Percentiles rank a stretch among this genome's conserved stretches.
These are phyloP conservation scores for Umbelopsis sp. DNA, from an alignment of 371 early-diverging fungal species.

Conservation along the genomic window DNA sequence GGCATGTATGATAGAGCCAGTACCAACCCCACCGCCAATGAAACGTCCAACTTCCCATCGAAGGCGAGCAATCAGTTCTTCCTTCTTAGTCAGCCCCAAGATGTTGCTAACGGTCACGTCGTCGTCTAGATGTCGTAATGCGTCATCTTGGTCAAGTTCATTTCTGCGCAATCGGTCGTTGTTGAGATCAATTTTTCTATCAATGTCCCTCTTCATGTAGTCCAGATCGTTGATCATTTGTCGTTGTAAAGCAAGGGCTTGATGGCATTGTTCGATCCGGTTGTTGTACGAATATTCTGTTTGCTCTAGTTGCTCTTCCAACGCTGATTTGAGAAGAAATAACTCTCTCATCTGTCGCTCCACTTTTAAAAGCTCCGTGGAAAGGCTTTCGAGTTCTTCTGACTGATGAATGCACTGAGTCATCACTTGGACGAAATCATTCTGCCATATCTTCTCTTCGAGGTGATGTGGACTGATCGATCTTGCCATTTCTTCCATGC, in stretches of 20 bases:
- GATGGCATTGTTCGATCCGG: slow-evolving; percentile 30
- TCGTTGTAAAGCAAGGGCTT: slow-evolving; percentile 30
- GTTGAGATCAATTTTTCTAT: slow-evolving; percentile 27
- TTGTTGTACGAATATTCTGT: slow-evolving; percentile 35
- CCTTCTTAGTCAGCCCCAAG: slow-evolving; percentile 37
- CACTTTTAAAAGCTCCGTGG: slow-evolving; percentile 29
- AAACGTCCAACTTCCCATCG: slow-evolving; percentile 51
- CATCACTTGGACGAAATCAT: slow-evolving; percentile 31
- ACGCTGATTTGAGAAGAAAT: slow-evolving; percentile 24
- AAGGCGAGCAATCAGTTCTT: slow-evolving; percentile 42
- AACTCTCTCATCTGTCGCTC: slow-evolving; percentile 35
- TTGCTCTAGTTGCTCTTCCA: slow-evolving; percentile 30
- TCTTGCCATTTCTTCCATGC: slow-evolving; percentile 15
- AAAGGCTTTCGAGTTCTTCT: slow-evolving; percentile 34
- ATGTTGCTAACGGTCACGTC: slow-evolving; percentile 33
- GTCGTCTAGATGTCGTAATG: slow-evolving; percentile 1
- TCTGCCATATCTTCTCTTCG: slow-evolving; percentile 27
- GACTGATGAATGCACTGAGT: slow-evolving; percentile 36
- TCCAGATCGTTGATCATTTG: slow-evolving; percentile 36
- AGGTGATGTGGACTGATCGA: slow-evolving; percentile 11
- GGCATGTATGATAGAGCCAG: slow-evolving; percentile 46
- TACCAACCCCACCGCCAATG: slow-evolving; percentile 51
- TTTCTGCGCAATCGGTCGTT: neutral
- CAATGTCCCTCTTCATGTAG: slow-evolving; percentile 29
- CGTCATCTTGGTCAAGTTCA: too few species aligned